Base-by-base conservation (phyloP, 345 rosid species). In the Mangifera indica region DNA sequence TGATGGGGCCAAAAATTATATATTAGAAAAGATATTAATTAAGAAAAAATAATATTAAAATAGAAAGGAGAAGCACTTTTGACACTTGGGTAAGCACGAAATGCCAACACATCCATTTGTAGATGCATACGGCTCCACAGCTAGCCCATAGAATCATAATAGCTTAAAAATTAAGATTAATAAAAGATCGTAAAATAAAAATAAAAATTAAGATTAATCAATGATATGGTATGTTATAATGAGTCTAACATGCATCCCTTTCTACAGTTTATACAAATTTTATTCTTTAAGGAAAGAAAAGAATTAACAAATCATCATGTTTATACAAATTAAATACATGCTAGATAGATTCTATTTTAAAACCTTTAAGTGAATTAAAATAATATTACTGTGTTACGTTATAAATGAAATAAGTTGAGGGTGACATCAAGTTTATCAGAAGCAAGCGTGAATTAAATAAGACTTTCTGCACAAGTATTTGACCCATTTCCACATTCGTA, bases 231-330 rank as follows among this genome's bases (percentile, higher is more conserved):
- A 1, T 29, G 32, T 1, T 87, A 88, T 81, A 61, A 84, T 84
- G 80, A 86, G 80, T 75, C 77, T 57, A 85, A 88, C 88, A 83
- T 86, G 88, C 88, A 70, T 70, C 77, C 11, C 80, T 81, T 83
- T 59, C n/a, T n/a, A n/a, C n/a, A n/a, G n/a, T n/a, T n/a, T n/a
- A n/a, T n/a, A n/a, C n/a, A n/a, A 29, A 29, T 29, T 29, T 29
- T 3, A 1, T 29, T 29, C 32, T 6, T 6, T 7, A 7, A 7
- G 42, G 42, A 37, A 37, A 37, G 42, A 37, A 37, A 37, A 37
- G 8, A 37, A 37, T 37, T 29, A 1, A 37, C 42, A 5, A 37
- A 5, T 37, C 42, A 37, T 37, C 9, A 5, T 6, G 42, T 37
- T 37, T 37, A 7, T 37, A 37, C 42, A 37, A 37, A n/a, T n/a